Percentiles rank a stretch among this genome's conserved stretches.
phyloP scores from a whole-genome alignment of 129 eudicot species.

The Ambrosia trifida region DNA sequence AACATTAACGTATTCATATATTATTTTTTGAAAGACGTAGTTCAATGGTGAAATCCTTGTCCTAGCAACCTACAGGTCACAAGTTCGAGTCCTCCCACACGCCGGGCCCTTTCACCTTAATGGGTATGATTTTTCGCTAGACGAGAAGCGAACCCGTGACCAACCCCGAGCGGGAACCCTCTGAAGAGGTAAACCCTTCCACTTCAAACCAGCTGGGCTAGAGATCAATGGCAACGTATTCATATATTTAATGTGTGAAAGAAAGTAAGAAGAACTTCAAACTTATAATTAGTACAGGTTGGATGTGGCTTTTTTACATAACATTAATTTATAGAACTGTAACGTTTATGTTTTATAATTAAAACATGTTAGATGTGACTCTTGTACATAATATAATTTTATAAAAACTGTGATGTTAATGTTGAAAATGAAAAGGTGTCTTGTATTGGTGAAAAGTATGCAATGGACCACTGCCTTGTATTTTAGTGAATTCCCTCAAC shows the following conservation, averaged over 20 bases:
- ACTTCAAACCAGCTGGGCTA: too few relatives aligned
- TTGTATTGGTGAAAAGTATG: constrained; percentile 16
- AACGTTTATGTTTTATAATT: constrained; percentile 11
- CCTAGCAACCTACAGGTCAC: too few relatives aligned
- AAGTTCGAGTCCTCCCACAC: too few relatives aligned
- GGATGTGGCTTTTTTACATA: constrained; percentile 14
- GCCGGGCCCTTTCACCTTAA: too few relatives aligned
- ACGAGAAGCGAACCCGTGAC: too few relatives aligned
- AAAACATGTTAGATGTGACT: not conserved
- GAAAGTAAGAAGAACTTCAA: not conserved
- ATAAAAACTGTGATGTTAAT: constrained; percentile 17
- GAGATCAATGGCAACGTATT: too few relatives aligned
- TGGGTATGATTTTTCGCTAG: too few relatives aligned
- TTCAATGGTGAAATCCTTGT: too few relatives aligned
- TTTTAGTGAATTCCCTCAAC: constrained; percentile 20
- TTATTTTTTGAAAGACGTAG: too few relatives aligned
- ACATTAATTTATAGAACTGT: not conserved
- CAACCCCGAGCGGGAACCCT: too few relatives aligned
- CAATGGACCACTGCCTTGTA: constrained; percentile 4
- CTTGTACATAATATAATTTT: constrained; percentile 5
- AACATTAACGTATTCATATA: not conserved
- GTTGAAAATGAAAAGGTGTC: constrained; percentile 2
- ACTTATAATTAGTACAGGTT: not conserved
- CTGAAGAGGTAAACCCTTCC: too few relatives aligned
- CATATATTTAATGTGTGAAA: not conserved